Evolutionary conservation across 2,329 filamentous ascomycete genomes (phyloP).

Genomic region (Neoarthrinium moseri): DNA sequence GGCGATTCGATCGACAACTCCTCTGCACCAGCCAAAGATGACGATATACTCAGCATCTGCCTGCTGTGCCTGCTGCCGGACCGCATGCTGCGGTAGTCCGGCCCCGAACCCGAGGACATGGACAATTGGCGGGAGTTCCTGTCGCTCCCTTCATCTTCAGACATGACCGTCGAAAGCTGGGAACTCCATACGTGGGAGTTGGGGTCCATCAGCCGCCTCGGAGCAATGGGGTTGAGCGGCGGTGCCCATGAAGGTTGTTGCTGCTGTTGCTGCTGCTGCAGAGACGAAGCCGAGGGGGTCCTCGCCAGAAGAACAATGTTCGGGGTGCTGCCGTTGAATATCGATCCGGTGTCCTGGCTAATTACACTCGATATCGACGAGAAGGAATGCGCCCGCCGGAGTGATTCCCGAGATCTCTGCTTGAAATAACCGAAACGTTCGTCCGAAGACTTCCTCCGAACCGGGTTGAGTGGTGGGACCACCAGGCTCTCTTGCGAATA

Average conservation of each 20-base stretch:
- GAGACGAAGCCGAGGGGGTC: constrained; percentile 21
- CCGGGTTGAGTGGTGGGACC: constrained; percentile 53
- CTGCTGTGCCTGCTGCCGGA: constrained; percentile 50
- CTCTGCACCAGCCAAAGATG: constrained; percentile 42
- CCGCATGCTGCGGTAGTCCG: constrained; percentile 48
- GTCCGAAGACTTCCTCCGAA: constrained; percentile 40
- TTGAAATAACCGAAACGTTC: constrained; percentile 50
- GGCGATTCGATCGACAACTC: constrained; percentile 25
- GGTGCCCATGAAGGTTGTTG: constrained; percentile 29
- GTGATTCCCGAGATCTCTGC: constrained; percentile 50
- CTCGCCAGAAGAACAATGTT: constrained; percentile 35
- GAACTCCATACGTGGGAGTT: constrained; percentile 61
- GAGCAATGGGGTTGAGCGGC: constrained; percentile 17
- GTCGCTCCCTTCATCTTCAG: constrained; percentile 57
- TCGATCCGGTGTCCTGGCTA: constrained; percentile 44
- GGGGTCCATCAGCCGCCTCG: constrained; percentile 39
- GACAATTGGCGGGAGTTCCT: constrained; percentile 49
- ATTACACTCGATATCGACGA: constrained; percentile 56
- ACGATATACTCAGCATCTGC: constrained; percentile 57
- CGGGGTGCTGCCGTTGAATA: constrained; percentile 36
- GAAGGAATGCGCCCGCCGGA: constrained; percentile 48
- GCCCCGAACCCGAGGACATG: constrained; percentile 35
- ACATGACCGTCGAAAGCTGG: constrained; percentile 62
- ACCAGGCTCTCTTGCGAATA: constrained; percentile 63
- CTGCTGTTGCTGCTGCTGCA: constrained; percentile 13